A percentile compares a stretch with the other conserved stretches of the same genome.
Conservation (phyloP, 352 stramenopile genomes). For the Aphanomyces cochlioides region DNA sequence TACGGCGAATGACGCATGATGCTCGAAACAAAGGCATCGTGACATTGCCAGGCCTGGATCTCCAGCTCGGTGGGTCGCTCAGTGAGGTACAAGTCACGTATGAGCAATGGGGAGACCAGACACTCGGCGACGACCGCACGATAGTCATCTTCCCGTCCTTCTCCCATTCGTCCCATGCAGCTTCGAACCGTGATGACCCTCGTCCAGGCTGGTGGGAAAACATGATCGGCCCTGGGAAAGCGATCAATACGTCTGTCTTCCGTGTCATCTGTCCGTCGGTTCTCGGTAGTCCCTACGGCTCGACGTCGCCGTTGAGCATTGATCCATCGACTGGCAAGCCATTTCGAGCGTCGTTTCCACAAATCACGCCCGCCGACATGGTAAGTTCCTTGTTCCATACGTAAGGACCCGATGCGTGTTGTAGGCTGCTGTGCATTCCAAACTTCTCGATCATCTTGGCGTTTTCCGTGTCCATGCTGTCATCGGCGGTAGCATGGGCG, state of each 20-base stretch:
- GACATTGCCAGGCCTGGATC: slow-evolving; percentile 7
- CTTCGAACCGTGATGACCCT: slow-evolving; percentile 74
- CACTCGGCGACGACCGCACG: slow-evolving; percentile 61
- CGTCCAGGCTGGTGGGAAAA: slow-evolving; percentile 85
- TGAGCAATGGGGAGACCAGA: slow-evolving; percentile 49
- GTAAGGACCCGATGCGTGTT: background rate
- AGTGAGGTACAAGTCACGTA: slow-evolving; percentile 23
- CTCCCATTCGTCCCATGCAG: slow-evolving; percentile 81
- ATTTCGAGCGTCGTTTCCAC: slow-evolving; percentile 72
- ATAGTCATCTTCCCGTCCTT: slow-evolving; percentile 83
- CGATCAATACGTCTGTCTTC: slow-evolving; percentile 87
- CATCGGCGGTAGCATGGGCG: slow-evolving; percentile 83
- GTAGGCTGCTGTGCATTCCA: slow-evolving; percentile 63
- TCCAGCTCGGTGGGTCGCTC: slow-evolving; percentile 22
- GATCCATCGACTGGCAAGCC: slow-evolving; percentile 59
- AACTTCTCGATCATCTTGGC: slow-evolving; percentile 70
- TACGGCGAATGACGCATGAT: slow-evolving; percentile 1
- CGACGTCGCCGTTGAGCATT: slow-evolving; percentile 62
- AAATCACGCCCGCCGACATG: slow-evolving; percentile 83
- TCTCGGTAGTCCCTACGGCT: slow-evolving; percentile 80
- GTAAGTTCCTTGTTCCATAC: slow-evolving; percentile 28
- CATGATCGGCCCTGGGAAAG: slow-evolving; percentile 80
- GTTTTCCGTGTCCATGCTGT: slow-evolving; percentile 77
- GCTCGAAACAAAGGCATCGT: slow-evolving; percentile 20
- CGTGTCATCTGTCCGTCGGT: slow-evolving; percentile 81